phyloP scores from a whole-genome alignment of 495 filamentous ascomycete species.

The Daldinia bambusicola region DNA sequence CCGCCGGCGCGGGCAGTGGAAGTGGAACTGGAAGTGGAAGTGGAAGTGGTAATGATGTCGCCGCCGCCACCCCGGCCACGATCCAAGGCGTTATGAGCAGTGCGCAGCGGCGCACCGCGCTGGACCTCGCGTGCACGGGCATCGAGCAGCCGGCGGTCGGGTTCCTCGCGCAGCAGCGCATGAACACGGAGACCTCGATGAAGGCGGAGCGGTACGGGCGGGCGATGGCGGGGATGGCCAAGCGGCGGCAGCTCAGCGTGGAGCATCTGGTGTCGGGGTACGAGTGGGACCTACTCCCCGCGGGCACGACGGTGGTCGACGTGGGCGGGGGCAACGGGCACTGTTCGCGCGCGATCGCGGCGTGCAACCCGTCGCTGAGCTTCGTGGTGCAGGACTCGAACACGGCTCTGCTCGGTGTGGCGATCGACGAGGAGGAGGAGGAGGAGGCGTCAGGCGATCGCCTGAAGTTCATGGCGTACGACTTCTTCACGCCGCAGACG shows the following conservation, averaged over 20 bases:
- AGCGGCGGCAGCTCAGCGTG: conserved; percentile 38
- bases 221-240: conserved; percentile 43
- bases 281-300: conserved; percentile 24
- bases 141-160: conserved; percentile 24
- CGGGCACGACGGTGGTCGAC: conserved; percentile 47
- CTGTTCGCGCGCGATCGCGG: conserved; percentile 46
- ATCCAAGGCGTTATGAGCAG: not conserved
- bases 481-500: conserved; percentile 52
- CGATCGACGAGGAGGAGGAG: conserved; percentile 18
- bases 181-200: conserved; percentile 27
- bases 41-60: not conserved
- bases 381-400: conserved; percentile 52
- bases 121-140: conserved; percentile 12
- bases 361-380: conserved; percentile 39
- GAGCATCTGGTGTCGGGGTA: conserved; percentile 39
- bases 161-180: conserved; percentile 23
- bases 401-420: conserved; percentile 36
- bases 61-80: not conserved
- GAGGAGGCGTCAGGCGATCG: conserved; percentile 12
- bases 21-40: no score
- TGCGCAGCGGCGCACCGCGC: conserved; percentile 11
- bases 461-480: conserved; percentile 45
- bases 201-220: conserved; percentile 40
- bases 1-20: no score
- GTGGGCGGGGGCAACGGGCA: conserved; percentile 55